Evolutionary conservation across 768 basidiomycete species (phyloP), one percentile per base, ranked within the genome.

Genomic region (Tulasnella sp.): DNA sequence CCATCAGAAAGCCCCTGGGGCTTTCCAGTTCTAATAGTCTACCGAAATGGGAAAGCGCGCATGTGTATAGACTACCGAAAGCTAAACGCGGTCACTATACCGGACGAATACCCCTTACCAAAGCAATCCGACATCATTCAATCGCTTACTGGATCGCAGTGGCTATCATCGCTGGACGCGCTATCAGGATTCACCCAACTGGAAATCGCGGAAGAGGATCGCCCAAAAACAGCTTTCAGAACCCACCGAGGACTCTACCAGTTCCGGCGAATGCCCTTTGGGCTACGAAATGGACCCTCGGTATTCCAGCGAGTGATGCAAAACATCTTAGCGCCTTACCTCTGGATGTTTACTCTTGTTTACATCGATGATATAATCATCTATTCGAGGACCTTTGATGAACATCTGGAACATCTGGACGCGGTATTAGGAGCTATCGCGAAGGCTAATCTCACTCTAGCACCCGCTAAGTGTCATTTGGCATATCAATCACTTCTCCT

Each of bases 261-360:
- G 80, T 89, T 89, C 82, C 80, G 79, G 37, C 74, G 86, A 50
- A 88, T 89, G 87, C 88, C 88, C 0, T 89, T 89, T 76, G 86
- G 87, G 1, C 83, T 84, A 1, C 76, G 84, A n/a, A 85, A 86
- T 86, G 86, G 80, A 0, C 88, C 88, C 0, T 83, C 85, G 1
- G 83, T 88, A 0, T 88, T 88, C 79, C 88, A 89, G 76, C 74
- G 87, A 28, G 82, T 88, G 2, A 89, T 89, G 88, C 87, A 88
- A 48, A 77, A 77, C 14, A 81, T 88, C 0, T 82, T 88, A 0
- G 82, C 86, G 0, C 86, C 86, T 0, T 88, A 82, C 76, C 81
- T 88, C 5, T 88, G 87, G 87, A 79, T 87, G 0, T 88, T 88
- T 75, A 80, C 86, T 0, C 74, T 87, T 18, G 88, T 88, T 0